Conservation (phyloP, 352 stramenopile genomes). For the Globisporangium echinulatum region DNA sequence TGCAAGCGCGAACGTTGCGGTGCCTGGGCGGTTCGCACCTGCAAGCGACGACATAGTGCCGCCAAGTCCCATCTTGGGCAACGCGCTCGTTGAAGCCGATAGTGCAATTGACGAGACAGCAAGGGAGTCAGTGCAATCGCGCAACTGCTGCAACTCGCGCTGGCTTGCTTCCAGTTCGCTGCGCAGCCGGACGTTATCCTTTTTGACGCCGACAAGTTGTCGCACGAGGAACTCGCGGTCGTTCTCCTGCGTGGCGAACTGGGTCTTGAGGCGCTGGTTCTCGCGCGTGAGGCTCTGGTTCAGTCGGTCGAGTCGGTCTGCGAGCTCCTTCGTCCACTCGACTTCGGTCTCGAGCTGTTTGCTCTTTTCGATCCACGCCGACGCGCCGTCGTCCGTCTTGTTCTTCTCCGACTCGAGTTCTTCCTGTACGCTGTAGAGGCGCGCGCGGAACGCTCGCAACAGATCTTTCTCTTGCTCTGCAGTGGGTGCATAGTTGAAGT, state of each 20-base stretch:
- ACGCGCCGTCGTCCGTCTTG: constrained; percentile 86
- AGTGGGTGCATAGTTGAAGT: not conserved
- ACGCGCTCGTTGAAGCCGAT: constrained; percentile 31
- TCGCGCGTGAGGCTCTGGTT: constrained; percentile 88
- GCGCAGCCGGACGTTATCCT: too few relatives aligned
- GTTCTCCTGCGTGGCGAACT: constrained; percentile 91
- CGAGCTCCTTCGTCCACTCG: constrained; percentile 88
- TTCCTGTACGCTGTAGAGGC: constrained; percentile 90
- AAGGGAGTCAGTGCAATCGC: constrained; percentile 14
- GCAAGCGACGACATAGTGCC: too few relatives aligned
- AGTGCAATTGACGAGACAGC: constrained; percentile 3
- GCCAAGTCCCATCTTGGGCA: constrained; percentile 21
- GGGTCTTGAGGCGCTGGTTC: constrained; percentile 84
- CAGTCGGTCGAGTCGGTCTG: constrained; percentile 82
- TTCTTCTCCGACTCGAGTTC: constrained; percentile 91
- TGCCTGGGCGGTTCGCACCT: constrained; percentile 20
- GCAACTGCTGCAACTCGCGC: constrained; percentile 21
- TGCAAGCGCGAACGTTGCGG: constrained; percentile 8
- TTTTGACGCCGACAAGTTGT: too few relatives aligned
- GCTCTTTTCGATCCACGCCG: constrained; percentile 89
- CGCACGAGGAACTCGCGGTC: constrained; percentile 26
- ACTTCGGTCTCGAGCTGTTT: constrained; percentile 87
- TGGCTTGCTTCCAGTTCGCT: too few relatives aligned
- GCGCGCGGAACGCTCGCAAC: constrained; percentile 82
- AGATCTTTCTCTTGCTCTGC: constrained; percentile 89